Evolutionary conservation across 148 eudicot species (phyloP), one percentile per base, ranked within the genome.

Genomic region (Rhododendron ferrugineum): DNA sequence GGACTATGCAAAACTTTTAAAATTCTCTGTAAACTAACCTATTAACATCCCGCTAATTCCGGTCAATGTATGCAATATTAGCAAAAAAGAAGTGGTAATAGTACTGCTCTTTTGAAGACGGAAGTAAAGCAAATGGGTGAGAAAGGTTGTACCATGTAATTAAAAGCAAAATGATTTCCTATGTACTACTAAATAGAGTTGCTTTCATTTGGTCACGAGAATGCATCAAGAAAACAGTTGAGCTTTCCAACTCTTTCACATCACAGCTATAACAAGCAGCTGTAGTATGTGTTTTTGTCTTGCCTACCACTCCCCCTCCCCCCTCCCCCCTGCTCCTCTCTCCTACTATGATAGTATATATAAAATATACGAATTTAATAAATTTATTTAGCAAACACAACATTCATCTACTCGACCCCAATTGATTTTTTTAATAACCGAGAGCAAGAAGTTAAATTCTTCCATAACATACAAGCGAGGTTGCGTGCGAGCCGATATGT

Each of bases 171-270:
- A 40, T 37, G 22, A 49, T 46, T 79, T 22, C 20, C 16, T 70
- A 70, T 14, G 75, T 70, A 5, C 44, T 40, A 6, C 44, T 6
- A 42, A 46, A 26, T 1, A 46, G 37, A 15, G 87, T 28, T 54
- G 80, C 80, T 54, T 86, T 86, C 85, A 82, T 78, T 60, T 75
- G 42, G 49, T 76, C 85, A 86, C 85, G 88, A 78, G 83, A 86
- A 83, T 66, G 85, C 52, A 80, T 83, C 78, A 83, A 83, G 66
- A 66, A 82, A 42, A 83, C 85, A 66, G 88, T 86, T 86, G 85
- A 82, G 81, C 47, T 75, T 54, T 54, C 60, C 60, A 40, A 40
- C 83, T 78, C 73, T 26, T 7, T 66, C 73, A 66, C 83, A 70
- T 70, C 75, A 64, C 30, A 26, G 37, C 75, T 14, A 14, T 14